Evolutionary conservation across 139 green algal genomes (phyloP).

Genomic region (Coelastrella sp.): DNA sequence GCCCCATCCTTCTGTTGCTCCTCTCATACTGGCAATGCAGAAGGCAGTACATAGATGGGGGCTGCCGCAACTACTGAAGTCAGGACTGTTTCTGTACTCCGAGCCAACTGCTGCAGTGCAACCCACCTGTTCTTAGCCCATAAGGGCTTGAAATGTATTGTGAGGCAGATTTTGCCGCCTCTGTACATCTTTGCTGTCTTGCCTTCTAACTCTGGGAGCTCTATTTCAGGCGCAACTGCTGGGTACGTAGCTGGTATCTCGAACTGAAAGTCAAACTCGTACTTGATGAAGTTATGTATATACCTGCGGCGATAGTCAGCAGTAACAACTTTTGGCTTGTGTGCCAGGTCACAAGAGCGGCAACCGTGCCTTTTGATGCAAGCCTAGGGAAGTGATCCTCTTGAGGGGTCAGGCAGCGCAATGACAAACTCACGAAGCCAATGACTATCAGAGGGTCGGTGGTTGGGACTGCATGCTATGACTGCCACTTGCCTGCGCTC

Average conservation of each 20-base stretch:
- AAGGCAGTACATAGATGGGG: neutral
- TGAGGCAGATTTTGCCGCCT: conserved; percentile 97
- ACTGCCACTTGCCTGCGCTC: too few relatives aligned
- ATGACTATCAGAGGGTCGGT: too few relatives aligned
- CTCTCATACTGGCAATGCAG: too few relatives aligned
- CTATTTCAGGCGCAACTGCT: conserved; percentile 89
- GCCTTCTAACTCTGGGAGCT: conserved; percentile 96
- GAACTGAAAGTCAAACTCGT: conserved; percentile 98
- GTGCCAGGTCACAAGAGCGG: too few relatives aligned
- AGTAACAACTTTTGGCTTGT: neutral
- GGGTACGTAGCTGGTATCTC: conserved; percentile 96
- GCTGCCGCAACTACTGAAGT: neutral
- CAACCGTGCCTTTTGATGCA: neutral
- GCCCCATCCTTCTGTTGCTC: too few relatives aligned
- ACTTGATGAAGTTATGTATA: conserved; percentile 94
- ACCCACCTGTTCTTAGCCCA: conserved; percentile 91
- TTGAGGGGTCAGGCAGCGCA: neutral
- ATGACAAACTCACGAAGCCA: too few relatives aligned
- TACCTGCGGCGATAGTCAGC: conserved; percentile 66
- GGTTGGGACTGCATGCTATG: too few relatives aligned
- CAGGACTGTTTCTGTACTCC: neutral
- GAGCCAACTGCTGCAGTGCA: neutral
- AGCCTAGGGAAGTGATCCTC: neutral
- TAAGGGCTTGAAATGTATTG: conserved; percentile 98
- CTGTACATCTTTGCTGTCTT: conserved; percentile 99